phyloP scores from a whole-genome alignment of 495 filamentous ascomycete species.

The Terfezia boudieri region DNA sequence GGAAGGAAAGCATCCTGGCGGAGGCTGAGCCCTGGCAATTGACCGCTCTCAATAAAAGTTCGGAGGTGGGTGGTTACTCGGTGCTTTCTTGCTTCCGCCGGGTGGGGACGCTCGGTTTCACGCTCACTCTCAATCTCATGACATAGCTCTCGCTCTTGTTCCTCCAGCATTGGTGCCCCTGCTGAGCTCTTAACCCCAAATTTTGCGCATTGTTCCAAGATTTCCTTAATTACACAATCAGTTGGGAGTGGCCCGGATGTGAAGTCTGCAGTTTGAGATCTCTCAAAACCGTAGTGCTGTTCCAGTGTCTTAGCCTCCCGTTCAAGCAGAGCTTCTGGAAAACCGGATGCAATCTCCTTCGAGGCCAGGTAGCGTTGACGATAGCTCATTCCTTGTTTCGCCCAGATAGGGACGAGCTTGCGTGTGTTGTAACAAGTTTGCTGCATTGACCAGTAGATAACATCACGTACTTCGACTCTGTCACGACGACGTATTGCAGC shows the following conservation, averaged over 20 bases:
- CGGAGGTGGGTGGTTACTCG: conserved; percentile 25
- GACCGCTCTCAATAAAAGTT: conserved; percentile 20
- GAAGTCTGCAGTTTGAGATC: no score
- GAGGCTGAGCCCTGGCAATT: neutral
- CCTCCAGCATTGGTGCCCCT: neutral
- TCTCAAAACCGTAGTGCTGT: neutral
- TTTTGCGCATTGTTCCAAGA: neutral
- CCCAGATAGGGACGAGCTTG: conserved; percentile 36
- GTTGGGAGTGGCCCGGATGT: no score
- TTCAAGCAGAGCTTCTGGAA: neutral
- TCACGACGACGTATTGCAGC: neutral
- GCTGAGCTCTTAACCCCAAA: neutral
- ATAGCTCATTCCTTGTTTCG: conserved; percentile 31
- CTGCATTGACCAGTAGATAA: conserved; percentile 35
- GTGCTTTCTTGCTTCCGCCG: conserved; percentile 22
- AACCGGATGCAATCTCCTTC: neutral
- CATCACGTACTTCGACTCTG: conserved; percentile 25
- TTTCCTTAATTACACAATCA: neutral
- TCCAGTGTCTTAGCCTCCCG: conserved; percentile 3
- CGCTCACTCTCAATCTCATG: conserved; percentile 39
- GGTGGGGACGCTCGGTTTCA: conserved; percentile 28
- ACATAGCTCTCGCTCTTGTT: conserved; percentile 42
- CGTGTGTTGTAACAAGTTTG: conserved; percentile 31
- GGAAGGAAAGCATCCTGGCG: conserved; percentile 22
- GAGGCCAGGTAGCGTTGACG: conserved; percentile 8